Base-by-base conservation (phyloP, 495 filamentous ascomycete genomes). In the Annulohypoxylon bovei region DNA sequence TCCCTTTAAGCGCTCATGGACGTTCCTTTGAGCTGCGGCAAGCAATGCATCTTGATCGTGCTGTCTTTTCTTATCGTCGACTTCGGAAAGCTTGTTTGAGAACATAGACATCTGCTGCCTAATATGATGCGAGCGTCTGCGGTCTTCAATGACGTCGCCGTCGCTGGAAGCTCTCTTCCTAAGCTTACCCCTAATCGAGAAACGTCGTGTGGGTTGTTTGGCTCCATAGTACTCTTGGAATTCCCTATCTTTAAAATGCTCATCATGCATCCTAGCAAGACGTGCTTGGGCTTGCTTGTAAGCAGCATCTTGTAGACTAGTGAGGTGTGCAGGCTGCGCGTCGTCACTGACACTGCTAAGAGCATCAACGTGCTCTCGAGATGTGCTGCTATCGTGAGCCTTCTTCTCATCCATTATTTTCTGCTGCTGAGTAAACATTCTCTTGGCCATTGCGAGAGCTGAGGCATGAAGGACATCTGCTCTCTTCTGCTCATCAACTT, bases 211-310 rank as follows among this genome's bases (percentile, higher is more conserved):
- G 1, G 49, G 49, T 6, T 75, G 70, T 1, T 82, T 77, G 46
- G 87, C 86, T 11, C 90, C 89, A 73, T 96, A 95, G 76, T 96
- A 92, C 22, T 89, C 86, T 39, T 90, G 86, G 65, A 92, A 90
- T 5, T 85, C 83, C 1, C 80, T 73, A 52, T 82, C 81, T 57
- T 78, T 77, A 6, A 83, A 83, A 68, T 90, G 85, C 69, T 95
- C 90, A 64, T 93, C 86, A 14, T 93, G 87, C 68, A 97, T 87
- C 70, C 88, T 93, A 0, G 92, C 89, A 12, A 98, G 82, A 30
- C 93, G 91, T 74, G 95, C 92, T 62, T 90, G 86, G 1, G 94
- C 94, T 40, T 94, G 87, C 72, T 90, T 93, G 74, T 94, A 91
- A 0, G 94, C 94, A 2, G 91, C 88, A 63, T 95, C 92, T 74